Evolutionary conservation across 164 flowering plant species (phyloP).

Genomic region (Akebia trifoliata): DNA sequence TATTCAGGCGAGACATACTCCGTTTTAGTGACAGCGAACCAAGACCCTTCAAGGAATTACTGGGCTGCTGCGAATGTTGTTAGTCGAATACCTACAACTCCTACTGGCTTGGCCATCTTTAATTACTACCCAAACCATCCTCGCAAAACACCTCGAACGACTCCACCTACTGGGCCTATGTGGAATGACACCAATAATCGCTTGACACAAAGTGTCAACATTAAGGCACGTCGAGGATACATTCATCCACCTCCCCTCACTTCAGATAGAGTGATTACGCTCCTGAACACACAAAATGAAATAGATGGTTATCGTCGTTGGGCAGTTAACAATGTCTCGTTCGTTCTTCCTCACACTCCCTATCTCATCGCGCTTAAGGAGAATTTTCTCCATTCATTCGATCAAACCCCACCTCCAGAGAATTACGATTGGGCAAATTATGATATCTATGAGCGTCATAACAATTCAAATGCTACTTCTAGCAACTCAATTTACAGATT

Average conservation of each 20-base stretch:
- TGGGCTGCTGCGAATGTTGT: conserved; percentile 54
- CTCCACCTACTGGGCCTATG: conserved; percentile 45
- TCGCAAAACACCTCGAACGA: conserved; percentile 34
- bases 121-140: conserved; percentile 84
- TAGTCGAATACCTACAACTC: conserved; percentile 39
- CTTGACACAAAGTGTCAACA: conserved; percentile 39
- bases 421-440: conserved; percentile 37
- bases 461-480: conserved; percentile 45
- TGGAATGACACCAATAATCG: conserved; percentile 49
- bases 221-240: conserved; percentile 45
- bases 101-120: conserved; percentile 52
- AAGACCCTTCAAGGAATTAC: conserved; percentile 61
- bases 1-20: conserved; percentile 90
- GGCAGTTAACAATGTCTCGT: conserved; percentile 76
- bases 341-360: conserved; percentile 62
- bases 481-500: conserved; percentile 47
- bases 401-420: conserved; percentile 51
- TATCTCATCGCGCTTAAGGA: conserved; percentile 60
- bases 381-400: conserved; percentile 28
- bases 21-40: conserved; percentile 60
- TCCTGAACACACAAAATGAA: conserved; percentile 74
- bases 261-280: conserved; percentile 46
- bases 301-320: conserved; percentile 43
- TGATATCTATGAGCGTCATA: conserved; percentile 30
- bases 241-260: conserved; percentile 42